phyloP scores from a whole-genome alignment of 371 early-diverging fungal species.

The Mucor circinelloides region DNA sequence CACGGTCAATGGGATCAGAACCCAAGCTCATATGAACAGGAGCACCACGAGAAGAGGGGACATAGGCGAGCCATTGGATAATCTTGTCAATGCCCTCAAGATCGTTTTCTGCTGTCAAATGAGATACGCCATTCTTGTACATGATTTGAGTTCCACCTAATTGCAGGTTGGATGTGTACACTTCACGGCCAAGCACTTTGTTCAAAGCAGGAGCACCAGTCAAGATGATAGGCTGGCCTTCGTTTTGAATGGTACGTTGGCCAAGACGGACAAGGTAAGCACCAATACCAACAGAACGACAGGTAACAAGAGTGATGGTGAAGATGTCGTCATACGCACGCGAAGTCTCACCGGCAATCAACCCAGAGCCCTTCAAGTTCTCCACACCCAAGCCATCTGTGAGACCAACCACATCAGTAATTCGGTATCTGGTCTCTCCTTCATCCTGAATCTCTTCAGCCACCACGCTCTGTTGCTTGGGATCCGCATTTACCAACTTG shows the following conservation, averaged over 20 bases:
- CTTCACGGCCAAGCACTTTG: constrained; percentile 97
- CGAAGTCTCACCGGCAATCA: constrained; percentile 98
- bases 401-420: constrained; percentile 90
- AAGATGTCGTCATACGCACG: constrained; percentile 97
- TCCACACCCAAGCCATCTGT: constrained; percentile 97
- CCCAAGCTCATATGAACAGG: constrained; percentile 61
- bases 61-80: constrained; percentile 92
- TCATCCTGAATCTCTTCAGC: constrained; percentile 69
- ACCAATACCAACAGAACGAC: constrained; percentile 98
- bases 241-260: constrained; percentile 96
- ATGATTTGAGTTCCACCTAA: constrained; percentile 99
- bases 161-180: constrained; percentile 98
- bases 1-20: constrained; percentile 73
- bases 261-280: constrained; percentile 99
- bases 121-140: constrained; percentile 98
- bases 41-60: constrained; percentile 74
- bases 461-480: constrained; percentile 58
- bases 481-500: constrained; percentile 59
- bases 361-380: constrained; percentile 95
- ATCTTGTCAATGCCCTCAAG: constrained; percentile 92
- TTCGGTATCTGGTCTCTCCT: constrained; percentile 80
- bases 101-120: constrained; percentile 94
- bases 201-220: constrained; percentile 99
- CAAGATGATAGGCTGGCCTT: constrained; percentile 97
- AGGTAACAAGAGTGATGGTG: constrained; percentile 96